Percentiles rank a stretch among this genome's conserved stretches.
Evolutionary conservation across 345 rosid species (phyloP).

Genomic region (thale cress (Arabidopsis thaliana)): DNA sequence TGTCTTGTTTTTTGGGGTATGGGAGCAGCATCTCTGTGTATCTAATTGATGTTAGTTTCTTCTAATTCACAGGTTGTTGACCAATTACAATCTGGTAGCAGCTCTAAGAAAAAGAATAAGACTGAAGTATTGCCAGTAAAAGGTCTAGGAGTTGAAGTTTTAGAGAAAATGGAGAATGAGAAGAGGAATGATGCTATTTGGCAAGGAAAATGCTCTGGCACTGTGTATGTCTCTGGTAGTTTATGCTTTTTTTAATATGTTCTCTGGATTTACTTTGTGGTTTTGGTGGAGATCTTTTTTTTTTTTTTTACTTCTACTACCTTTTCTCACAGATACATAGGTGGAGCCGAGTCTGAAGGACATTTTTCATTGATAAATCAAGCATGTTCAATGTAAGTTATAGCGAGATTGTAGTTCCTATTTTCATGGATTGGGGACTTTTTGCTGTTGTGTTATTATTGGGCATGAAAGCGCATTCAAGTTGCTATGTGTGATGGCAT

Average conservation of each 20-base stretch:
- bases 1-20: background rate
- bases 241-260: background rate
- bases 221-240: slow-evolving; percentile 79
- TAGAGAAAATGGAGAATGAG: slow-evolving; percentile 72
- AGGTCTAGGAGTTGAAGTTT: slow-evolving; percentile 67
- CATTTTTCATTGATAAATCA: slow-evolving; percentile 92
- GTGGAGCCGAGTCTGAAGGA: slow-evolving; percentile 88
- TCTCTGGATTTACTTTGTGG: background rate
- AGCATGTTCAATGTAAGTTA: slow-evolving; percentile 96
- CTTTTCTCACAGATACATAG: slow-evolving; percentile 70
- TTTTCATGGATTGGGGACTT: background rate
- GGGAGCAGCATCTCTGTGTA: background rate
- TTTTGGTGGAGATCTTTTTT: background rate
- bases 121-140: slow-evolving; percentile 62
- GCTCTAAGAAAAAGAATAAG: slow-evolving; percentile 72
- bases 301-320: background rate
- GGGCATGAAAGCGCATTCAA: background rate
- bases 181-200: slow-evolving; percentile 76
- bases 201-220: slow-evolving; percentile 99
- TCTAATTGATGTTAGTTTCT: slow-evolving; percentile 24
- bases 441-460: background rate
- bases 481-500: slow-evolving; percentile 22
- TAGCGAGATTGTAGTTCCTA: background rate
- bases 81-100: slow-evolving; percentile 78
- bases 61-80: slow-evolving; percentile 76